phyloP scores from a whole-genome alignment of 805 yeast species.

The Schwanniomyces pseudopolymorphus region DNA sequence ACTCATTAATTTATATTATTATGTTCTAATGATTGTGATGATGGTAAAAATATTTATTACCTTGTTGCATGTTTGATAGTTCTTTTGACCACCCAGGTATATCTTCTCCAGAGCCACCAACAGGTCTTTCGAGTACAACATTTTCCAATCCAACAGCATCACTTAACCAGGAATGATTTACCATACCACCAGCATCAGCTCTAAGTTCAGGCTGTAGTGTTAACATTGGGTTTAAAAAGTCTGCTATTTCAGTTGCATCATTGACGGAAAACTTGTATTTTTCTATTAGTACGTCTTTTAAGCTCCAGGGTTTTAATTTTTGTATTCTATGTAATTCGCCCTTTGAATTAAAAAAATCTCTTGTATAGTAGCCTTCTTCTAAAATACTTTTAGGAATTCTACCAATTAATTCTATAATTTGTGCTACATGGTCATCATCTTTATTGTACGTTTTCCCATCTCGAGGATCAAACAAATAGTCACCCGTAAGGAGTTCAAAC shows the following conservation, averaged over 20 bases:
- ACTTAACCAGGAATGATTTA: conserved; percentile 80
- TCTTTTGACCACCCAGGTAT: conserved; percentile 90
- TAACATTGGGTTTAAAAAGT: conserved; percentile 83
- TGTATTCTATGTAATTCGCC: conserved; percentile 77
- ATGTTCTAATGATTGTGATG: conserved; percentile 1
- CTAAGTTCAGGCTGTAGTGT: conserved; percentile 72
- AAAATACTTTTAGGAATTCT: conserved; percentile 60
- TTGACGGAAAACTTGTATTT: conserved; percentile 72
- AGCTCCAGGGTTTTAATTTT: conserved; percentile 86
- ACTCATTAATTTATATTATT: not conserved
- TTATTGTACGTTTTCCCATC: conserved; percentile 74
- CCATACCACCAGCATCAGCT: conserved; percentile 95
- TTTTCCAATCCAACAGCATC: conserved; percentile 78
- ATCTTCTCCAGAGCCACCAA: conserved; percentile 81
- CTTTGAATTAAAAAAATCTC: conserved; percentile 61
- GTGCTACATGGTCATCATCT: conserved; percentile 96
- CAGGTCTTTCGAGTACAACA: conserved; percentile 67
- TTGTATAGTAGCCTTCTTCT: conserved; percentile 58
- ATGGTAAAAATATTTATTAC: conserved; percentile 4
- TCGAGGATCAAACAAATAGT: conserved; percentile 88
- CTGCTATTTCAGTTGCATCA: conserved; percentile 73
- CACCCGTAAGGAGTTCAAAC: conserved; percentile 92
- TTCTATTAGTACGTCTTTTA: conserved; percentile 76
- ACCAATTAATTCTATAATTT: conserved; percentile 82
- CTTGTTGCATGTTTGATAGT: conserved; percentile 7